phyloP scores from a whole-genome alignment of 192 early-diverging fungal species.

The Gaertneriomyces semiglobifer region DNA sequence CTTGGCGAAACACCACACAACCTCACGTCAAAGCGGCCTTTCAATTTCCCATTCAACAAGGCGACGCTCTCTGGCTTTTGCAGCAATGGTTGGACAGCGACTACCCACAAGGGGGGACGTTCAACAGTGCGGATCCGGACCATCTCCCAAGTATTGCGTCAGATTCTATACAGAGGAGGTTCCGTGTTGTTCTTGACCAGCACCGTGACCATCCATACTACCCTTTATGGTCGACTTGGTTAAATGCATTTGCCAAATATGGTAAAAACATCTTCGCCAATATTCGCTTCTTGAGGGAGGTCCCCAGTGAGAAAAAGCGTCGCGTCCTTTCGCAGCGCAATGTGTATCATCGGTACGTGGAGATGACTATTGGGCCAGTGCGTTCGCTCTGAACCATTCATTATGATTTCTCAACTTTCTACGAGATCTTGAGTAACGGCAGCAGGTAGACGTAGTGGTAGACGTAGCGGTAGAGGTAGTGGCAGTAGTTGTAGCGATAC shows the following conservation, averaged over 20 bases:
- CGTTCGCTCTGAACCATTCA: no score
- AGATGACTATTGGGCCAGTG: no score
- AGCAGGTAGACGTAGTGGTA: no score
- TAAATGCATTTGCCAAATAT: not conserved
- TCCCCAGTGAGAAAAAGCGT: not conserved
- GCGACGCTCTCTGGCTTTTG: constrained; percentile 8
- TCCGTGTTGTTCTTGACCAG: not conserved
- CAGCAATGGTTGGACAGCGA: constrained; percentile 9
- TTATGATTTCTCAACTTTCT: no score
- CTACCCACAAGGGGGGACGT: constrained; percentile 6
- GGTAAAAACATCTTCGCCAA: not conserved
- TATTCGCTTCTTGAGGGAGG: not conserved
- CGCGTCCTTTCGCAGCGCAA: no score
- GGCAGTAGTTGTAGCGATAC: no score
- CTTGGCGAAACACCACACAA: no score
- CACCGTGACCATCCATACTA: not conserved
- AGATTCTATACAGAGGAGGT: not conserved
- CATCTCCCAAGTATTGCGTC: not conserved
- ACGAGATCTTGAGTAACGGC: no score
- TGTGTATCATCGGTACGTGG: no score
- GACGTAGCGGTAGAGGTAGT: no score
- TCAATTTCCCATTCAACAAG: not conserved
- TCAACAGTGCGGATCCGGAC: not conserved
- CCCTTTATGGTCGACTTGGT: not conserved
- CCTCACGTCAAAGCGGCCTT: no score